A percentile compares a stretch with the other conserved stretches of the same genome.
These are phyloP conservation scores for Zygoascus flipseniorum DNA, from an alignment of 805 yeast genomes.

Conservation along the genomic window DNA sequence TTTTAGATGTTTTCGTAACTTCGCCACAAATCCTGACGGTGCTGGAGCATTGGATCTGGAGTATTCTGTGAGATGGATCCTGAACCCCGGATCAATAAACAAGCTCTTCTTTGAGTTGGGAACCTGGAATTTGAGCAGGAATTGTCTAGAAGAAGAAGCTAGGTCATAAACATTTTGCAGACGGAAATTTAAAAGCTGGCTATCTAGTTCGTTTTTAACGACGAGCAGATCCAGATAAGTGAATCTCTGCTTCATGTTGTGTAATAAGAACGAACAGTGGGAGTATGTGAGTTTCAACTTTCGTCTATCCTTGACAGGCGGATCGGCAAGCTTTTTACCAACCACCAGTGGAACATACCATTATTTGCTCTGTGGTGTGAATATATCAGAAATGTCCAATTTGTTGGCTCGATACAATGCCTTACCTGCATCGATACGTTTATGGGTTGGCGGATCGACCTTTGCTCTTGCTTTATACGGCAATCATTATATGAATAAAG, in stretches of 20 bases:
- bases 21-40: constrained; percentile 80
- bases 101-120: constrained; percentile 75
- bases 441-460: constrained; percentile 19
- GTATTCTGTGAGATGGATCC: constrained; percentile 68
- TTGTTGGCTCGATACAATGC: constrained; percentile 14
- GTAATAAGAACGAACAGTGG: no score
- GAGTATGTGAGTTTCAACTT: neutral
- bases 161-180: constrained; percentile 81
- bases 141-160: constrained; percentile 61
- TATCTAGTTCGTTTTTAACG: constrained; percentile 55
- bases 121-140: constrained; percentile 66
- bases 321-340: no score
- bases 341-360: no score
- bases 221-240: constrained; percentile 76
- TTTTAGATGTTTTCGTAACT: constrained; percentile 78
- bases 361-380: no score
- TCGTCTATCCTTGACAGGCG: no score
- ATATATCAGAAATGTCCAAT: neutral
- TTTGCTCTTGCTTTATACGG: constrained; percentile 17
- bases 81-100: constrained; percentile 80
- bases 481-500: constrained; percentile 12
- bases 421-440: constrained; percentile 14
- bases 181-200: constrained; percentile 52
- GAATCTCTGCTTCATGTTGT: constrained; percentile 59
- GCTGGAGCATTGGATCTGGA: constrained; percentile 72